These are phyloP conservation scores for Trichoderma aggressivum DNA, from an alignment of 2,329 filamentous ascomycete genomes.

Conservation along the genomic window DNA sequence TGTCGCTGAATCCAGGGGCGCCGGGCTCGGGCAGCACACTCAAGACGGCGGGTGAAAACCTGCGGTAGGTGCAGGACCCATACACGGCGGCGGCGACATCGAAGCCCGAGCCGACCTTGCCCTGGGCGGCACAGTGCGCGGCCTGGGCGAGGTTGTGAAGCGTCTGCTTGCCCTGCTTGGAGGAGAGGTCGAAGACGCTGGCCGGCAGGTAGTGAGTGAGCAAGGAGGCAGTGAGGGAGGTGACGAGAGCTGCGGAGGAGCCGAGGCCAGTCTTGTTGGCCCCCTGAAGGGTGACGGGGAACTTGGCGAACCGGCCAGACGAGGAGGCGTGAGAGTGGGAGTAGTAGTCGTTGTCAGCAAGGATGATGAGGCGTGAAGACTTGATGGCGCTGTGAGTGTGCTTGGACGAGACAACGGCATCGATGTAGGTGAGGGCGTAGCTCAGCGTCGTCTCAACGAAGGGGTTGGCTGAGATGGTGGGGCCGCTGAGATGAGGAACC, in stretches of 20 bases:
- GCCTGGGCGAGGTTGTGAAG: conserved; percentile 94
- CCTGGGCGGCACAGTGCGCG: conserved; percentile 91
- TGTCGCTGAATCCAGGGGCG: conserved; percentile 60
- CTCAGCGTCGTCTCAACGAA: conserved; percentile 91
- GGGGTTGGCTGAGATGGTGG: conserved; percentile 57
- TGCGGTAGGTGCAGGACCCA: conserved; percentile 83
- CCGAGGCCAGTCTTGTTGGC: conserved; percentile 96
- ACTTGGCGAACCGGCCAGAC: conserved; percentile 67
- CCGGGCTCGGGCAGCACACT: conserved; percentile 64
- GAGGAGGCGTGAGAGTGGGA: conserved; percentile 50
- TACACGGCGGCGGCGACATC: conserved; percentile 92
- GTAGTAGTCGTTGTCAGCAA: conserved; percentile 97
- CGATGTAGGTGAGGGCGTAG: conserved; percentile 83
- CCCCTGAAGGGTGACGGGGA: conserved; percentile 68
- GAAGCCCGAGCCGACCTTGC: conserved; percentile 93
- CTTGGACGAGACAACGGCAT: conserved; percentile 37
- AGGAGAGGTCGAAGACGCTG: conserved; percentile 54
- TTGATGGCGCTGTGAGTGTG: conserved; percentile 50
- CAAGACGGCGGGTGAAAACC: conserved; percentile 83
- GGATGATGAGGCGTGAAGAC: conserved; percentile 74
- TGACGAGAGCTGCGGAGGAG: conserved; percentile 91
- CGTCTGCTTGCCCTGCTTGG: conserved; percentile 51
- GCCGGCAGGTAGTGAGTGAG: conserved; percentile 69
- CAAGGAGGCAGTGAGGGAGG: conserved; percentile 74
- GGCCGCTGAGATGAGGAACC: conserved; percentile 37